A percentile compares a stretch with the other conserved stretches of the same genome.
Evolutionary conservation across 495 filamentous ascomycete species (phyloP).

Genomic region (Xylaria intraflava): DNA sequence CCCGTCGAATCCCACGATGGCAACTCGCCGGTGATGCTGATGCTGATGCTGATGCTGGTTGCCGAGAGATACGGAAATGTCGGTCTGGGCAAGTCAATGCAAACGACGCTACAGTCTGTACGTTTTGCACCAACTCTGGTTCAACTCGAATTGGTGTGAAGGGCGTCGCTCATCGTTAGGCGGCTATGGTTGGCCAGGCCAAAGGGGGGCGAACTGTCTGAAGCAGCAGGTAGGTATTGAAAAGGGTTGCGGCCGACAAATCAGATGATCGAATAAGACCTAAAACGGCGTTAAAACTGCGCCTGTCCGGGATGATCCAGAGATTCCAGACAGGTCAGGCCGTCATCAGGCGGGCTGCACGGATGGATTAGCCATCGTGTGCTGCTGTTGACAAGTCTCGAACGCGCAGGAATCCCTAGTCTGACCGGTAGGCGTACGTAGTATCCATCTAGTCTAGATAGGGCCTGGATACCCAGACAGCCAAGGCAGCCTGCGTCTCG

Average conservation of each 20-base stretch:
- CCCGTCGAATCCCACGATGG: too few relatives aligned
- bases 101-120: neutral
- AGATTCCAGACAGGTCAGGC: neutral
- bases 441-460: too few relatives aligned
- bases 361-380: neutral
- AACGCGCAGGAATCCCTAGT: neutral
- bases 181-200: neutral
- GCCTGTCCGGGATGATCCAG: neutral
- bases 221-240: neutral
- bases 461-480: too few relatives aligned
- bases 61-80: constrained; percentile 9
- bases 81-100: constrained; percentile 2
- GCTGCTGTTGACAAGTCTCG: neutral
- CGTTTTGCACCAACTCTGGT: too few relatives aligned
- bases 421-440: neutral
- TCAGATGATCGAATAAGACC: too few relatives aligned
- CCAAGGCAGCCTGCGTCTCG: constrained; percentile 6
- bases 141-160: neutral
- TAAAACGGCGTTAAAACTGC: too few relatives aligned
- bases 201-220: neutral
- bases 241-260: neutral
- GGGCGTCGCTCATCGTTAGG: neutral
- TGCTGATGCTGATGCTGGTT: constrained; percentile 1
- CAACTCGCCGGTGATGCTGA: too few relatives aligned
- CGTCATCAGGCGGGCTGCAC: neutral